A percentile compares a stretch with the other conserved stretches of the same genome.
phyloP scores from a whole-genome alignment of 805 yeast genomes.

The Scheffersomyces coipomensis region DNA sequence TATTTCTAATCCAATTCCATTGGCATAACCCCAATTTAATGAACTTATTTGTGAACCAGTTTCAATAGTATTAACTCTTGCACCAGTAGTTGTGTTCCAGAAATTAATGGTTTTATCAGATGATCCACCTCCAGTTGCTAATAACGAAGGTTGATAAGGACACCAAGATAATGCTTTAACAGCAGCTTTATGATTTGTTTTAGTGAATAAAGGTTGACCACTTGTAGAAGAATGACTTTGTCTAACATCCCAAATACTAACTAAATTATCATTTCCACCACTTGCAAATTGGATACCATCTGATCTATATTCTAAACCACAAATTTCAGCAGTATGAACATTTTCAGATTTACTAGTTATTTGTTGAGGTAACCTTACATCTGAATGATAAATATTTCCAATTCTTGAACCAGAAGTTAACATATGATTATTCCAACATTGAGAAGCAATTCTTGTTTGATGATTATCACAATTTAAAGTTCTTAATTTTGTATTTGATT shows the following conservation, averaged over 20 bases:
- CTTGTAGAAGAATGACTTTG: constrained; percentile 10
- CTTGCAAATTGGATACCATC: constrained; percentile 87
- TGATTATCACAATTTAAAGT: constrained; percentile 70
- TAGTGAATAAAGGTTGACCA: constrained; percentile 62
- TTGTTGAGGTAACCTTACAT: constrained; percentile 83
- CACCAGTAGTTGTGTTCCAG: constrained; percentile 93
- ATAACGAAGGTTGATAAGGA: constrained; percentile 74
- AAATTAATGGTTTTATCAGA: constrained; percentile 85
- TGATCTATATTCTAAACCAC: constrained; percentile 82
- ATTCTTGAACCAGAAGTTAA: constrained; percentile 85
- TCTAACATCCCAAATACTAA: constrained; percentile 90
- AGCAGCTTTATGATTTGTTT: constrained; percentile 86
- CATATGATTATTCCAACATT: constrained; percentile 80
- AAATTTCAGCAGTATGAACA: constrained; percentile 80
- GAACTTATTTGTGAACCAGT: constrained; percentile 96
- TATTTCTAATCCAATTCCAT: constrained; percentile 74
- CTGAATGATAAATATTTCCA: constrained; percentile 84
- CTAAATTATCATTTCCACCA: constrained; percentile 94
- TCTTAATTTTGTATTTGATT: constrained; percentile 67
- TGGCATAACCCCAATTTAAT: constrained; percentile 81
- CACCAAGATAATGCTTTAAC: constrained; percentile 96
- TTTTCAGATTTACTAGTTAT: constrained; percentile 51
- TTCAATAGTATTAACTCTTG: constrained; percentile 79
- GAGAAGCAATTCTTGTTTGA: constrained; percentile 72
- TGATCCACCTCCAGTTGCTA: constrained; percentile 98